phyloP scores from a whole-genome alignment of 2,329 filamentous ascomycete species.

The Amylocarpus encephaloides region DNA sequence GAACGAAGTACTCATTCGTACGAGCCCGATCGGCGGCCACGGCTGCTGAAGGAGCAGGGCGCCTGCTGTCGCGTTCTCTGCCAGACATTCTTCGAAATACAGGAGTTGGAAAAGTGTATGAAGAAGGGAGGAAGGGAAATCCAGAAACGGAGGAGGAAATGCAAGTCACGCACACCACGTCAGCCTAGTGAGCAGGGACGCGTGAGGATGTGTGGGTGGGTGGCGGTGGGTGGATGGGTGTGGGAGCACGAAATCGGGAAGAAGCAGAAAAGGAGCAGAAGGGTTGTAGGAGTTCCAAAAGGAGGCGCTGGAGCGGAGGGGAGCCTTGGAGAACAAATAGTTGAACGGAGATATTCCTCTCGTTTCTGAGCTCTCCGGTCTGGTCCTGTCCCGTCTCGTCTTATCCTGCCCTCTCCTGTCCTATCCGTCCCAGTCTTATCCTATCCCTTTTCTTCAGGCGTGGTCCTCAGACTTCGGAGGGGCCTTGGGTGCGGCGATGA shows the following conservation, averaged over 20 bases:
- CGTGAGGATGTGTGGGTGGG: no score
- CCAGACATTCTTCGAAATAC: slow-evolving; percentile 23
- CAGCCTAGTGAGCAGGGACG: slow-evolving; percentile 23
- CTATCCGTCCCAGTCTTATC: no score
- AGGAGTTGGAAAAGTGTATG: slow-evolving; percentile 25
- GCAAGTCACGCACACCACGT: slow-evolving; percentile 32
- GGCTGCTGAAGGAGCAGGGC: slow-evolving; percentile 27
- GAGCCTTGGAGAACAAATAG: slow-evolving; percentile 27
- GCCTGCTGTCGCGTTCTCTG: slow-evolving; percentile 24
- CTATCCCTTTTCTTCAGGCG: no score
- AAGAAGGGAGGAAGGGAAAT: slow-evolving; percentile 28
- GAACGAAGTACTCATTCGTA: slow-evolving; percentile 75
- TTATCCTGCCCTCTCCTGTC: no score
- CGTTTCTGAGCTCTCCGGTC: neutral
- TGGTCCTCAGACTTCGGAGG: no score
- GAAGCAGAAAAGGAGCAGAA: slow-evolving; percentile 16
- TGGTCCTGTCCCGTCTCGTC: no score
- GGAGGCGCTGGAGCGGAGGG: slow-evolving; percentile 12
- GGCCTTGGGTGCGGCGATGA: no score
- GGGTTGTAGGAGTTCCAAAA: slow-evolving; percentile 18
- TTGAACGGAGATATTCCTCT: slow-evolving; percentile 5
- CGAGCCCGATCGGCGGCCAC: slow-evolving; percentile 35
- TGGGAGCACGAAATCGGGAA: slow-evolving; percentile 22
- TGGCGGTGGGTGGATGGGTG: slow-evolving; percentile 3
- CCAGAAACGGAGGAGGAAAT: slow-evolving; percentile 25